A percentile compares a stretch with the other conserved stretches of the same genome.
These are phyloP conservation scores for Candida coleopterorum DNA, from an alignment of 805 yeast species.

Conservation along the genomic window DNA sequence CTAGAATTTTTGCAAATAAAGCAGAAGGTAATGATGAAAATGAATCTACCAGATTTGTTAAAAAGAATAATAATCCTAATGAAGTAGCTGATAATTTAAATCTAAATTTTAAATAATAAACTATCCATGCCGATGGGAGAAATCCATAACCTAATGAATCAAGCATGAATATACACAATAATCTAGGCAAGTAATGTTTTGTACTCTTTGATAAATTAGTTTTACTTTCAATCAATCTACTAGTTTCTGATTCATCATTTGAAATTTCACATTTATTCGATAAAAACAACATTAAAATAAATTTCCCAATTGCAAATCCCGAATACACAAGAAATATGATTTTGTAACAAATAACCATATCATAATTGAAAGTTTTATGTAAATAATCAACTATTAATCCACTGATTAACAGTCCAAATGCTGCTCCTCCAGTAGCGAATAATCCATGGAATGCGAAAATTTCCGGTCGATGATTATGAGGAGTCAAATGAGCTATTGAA, in stretches of 20 bases:
- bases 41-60: slow-evolving; percentile 58
- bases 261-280: slow-evolving; percentile 50
- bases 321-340: slow-evolving; percentile 55
- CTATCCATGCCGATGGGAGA: slow-evolving; percentile 85
- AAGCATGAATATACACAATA: slow-evolving; percentile 63
- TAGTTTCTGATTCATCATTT: slow-evolving; percentile 7
- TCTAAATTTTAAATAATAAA: slow-evolving; percentile 64
- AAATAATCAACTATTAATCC: slow-evolving; percentile 55
- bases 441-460: slow-evolving; percentile 72
- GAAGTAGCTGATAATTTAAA: slow-evolving; percentile 52
- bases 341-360: slow-evolving; percentile 45
- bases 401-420: slow-evolving; percentile 62
- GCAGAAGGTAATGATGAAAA: slow-evolving; percentile 77
- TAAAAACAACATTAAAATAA: slow-evolving; percentile 45
- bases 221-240: slow-evolving; percentile 6
- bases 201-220: slow-evolving; percentile 38
- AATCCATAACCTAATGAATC: slow-evolving; percentile 89
- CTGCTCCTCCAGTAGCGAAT: slow-evolving; percentile 66
- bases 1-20: slow-evolving; percentile 55
- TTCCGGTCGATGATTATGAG: slow-evolving; percentile 59
- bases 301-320: slow-evolving; percentile 47
- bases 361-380: slow-evolving; percentile 25
- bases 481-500: slow-evolving; percentile 73
- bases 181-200: slow-evolving; percentile 37
- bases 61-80: slow-evolving; percentile 65